A percentile compares a stretch with the other conserved stretches of the same genome.
Evolutionary conservation across 2,329 filamentous ascomycete species (phyloP).

Genomic region (Amesomyces nigricolor): DNA sequence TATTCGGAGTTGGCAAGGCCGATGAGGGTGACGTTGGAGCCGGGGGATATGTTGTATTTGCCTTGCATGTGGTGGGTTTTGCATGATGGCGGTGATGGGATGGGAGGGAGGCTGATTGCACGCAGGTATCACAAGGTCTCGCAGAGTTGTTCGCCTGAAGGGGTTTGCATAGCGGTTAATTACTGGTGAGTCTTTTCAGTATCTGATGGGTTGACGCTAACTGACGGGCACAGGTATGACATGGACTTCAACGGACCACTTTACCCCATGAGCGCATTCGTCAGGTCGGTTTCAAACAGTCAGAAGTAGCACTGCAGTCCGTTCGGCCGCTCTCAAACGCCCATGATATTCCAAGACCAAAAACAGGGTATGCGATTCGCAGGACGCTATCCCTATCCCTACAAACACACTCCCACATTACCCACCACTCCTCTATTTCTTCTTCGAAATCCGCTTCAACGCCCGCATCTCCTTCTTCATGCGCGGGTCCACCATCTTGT

Average conservation of each 20-base stretch:
- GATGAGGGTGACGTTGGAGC: slow-evolving; percentile 60
- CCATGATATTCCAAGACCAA: slow-evolving; percentile 1
- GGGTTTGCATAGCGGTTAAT: slow-evolving; percentile 72
- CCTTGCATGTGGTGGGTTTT: slow-evolving; percentile 66
- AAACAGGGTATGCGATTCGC: background rate
- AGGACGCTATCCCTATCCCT: background rate
- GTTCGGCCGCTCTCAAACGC: background rate
- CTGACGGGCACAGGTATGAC: slow-evolving; percentile 57
- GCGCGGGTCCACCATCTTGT: slow-evolving; percentile 92
- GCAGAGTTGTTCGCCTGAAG: slow-evolving; percentile 62
- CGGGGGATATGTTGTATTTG: slow-evolving; percentile 77
- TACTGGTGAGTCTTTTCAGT: slow-evolving; percentile 56
- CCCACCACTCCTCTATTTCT: slow-evolving; percentile 39
- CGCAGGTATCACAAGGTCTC: slow-evolving; percentile 73
- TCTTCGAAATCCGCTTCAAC: slow-evolving; percentile 72
- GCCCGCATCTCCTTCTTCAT: slow-evolving; percentile 95
- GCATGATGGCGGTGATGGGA: background rate
- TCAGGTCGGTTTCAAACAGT: slow-evolving; percentile 34
- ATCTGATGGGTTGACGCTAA: background rate
- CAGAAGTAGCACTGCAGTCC: background rate
- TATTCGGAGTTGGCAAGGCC: slow-evolving; percentile 58
- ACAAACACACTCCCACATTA: background rate
- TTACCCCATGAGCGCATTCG: slow-evolving; percentile 56
- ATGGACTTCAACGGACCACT: slow-evolving; percentile 69
- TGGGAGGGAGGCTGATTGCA: background rate